Evolutionary conservation across 371 early-diverging fungal genomes (phyloP).

Genomic region (Rhizopus stolonifer): DNA sequence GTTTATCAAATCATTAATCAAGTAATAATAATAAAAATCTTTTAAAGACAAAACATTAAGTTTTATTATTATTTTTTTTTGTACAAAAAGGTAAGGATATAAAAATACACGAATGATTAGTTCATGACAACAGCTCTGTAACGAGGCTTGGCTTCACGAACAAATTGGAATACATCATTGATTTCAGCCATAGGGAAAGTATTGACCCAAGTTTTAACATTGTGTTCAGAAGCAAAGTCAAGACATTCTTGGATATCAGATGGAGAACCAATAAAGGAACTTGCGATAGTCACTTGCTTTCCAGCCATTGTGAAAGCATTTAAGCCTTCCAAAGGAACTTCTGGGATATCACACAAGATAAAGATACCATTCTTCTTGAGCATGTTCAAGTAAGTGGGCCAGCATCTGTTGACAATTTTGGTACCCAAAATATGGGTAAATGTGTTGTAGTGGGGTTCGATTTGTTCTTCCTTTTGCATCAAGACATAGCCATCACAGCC

Average conservation of each 20-base stretch:
- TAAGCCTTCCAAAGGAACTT: constrained; percentile 42
- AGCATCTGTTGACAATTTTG: constrained; percentile 37
- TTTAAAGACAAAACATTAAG: too few relatives aligned
- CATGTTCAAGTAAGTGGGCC: constrained; percentile 33
- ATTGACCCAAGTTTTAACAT: constrained; percentile 67
- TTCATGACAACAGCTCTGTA: constrained; percentile 35
- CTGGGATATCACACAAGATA: constrained; percentile 64
- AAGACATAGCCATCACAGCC: constrained; percentile 61
- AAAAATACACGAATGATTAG: too few relatives aligned
- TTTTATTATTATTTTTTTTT: too few relatives aligned
- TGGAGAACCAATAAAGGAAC: constrained; percentile 68
- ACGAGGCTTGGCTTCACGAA: constrained; percentile 33
- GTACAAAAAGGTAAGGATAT: too few relatives aligned
- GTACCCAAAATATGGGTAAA: constrained; percentile 40
- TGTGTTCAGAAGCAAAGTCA: constrained; percentile 63
- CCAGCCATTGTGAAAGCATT: constrained; percentile 36
- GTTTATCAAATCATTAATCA: too few relatives aligned
- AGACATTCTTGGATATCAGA: constrained; percentile 59
- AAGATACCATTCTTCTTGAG: constrained; percentile 39
- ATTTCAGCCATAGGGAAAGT: constrained; percentile 54
- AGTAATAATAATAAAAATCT: too few relatives aligned
- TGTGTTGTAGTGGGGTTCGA: constrained; percentile 11
- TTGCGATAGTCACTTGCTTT: constrained; percentile 54
- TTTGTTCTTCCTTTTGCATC: constrained; percentile 11
- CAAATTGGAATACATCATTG: constrained; percentile 32